A percentile compares a stretch with the other conserved stretches of the same genome.
Evolutionary conservation across 352 stramenopile species (phyloP).

Genomic region (Elongisporangium anandrum): DNA sequence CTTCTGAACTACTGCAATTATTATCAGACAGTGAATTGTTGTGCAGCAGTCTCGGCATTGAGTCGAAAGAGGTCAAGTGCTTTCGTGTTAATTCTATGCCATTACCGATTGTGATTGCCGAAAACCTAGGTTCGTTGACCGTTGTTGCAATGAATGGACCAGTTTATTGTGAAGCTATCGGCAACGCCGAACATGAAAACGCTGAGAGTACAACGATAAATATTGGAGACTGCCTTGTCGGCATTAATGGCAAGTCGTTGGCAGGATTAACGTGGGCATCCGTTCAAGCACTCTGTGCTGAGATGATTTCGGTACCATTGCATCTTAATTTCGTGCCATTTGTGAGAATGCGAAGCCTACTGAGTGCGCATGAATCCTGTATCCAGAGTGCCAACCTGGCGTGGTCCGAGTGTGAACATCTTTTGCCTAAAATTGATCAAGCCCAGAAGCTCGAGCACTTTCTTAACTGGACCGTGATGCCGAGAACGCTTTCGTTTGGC

Average conservation of each 20-base stretch:
- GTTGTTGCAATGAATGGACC: constrained; percentile 33
- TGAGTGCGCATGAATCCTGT: constrained; percentile 56
- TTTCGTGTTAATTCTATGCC: constrained; percentile 27
- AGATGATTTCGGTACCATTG: constrained; percentile 24
- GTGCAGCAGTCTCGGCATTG: constrained; percentile 12
- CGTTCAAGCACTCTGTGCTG: constrained; percentile 29
- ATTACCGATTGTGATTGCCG: constrained; percentile 33
- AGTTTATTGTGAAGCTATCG: constrained; percentile 25
- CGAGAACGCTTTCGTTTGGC: constrained; percentile 52
- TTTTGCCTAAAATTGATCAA: constrained; percentile 45
- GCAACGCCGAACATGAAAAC: constrained; percentile 1
- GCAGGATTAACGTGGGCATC: constrained; percentile 38
- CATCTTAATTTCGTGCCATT: constrained; percentile 48
- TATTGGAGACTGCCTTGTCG: constrained; percentile 55
- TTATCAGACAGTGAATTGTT: constrained; percentile 21
- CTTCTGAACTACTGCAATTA: constrained; percentile 9
- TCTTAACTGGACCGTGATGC: constrained; percentile 51
- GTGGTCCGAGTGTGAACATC: constrained; percentile 50
- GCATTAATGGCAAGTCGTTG: constrained; percentile 53
- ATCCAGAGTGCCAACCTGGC: constrained; percentile 56
- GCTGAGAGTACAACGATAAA: constrained; percentile 5
- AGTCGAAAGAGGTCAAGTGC: constrained; percentile 21
- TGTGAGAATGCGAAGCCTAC: constrained; percentile 13
- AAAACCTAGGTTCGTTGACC: constrained; percentile 28
- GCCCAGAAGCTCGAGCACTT: constrained; percentile 54